These are phyloP conservation scores for Parsonsia alboflavescens DNA, from an alignment of 257 asterid genomes.

Conservation along the genomic window DNA sequence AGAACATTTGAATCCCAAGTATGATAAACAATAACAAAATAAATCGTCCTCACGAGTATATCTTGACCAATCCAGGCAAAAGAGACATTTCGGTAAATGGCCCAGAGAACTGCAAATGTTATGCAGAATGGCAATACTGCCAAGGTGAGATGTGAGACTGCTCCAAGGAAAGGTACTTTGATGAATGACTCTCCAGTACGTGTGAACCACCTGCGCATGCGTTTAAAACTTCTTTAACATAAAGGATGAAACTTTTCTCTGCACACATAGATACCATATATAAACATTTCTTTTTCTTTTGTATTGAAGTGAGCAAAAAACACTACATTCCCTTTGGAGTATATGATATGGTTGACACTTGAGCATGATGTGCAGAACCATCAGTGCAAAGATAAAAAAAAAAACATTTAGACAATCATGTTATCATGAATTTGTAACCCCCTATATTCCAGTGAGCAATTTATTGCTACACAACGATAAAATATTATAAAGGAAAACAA, in stretches of 20 bases:
- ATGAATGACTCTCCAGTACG: constrained; percentile 32
- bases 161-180: constrained; percentile 50
- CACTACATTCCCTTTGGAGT: background rate
- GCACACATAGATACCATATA: background rate
- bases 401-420: background rate
- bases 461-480: background rate
- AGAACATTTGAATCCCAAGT: background rate
- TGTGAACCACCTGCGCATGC: constrained; percentile 42
- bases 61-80: constrained; percentile 97
- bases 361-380: background rate
- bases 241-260: background rate
- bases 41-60: constrained; percentile 56
- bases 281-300: background rate
- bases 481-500: too few species aligned
- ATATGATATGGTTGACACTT: background rate
- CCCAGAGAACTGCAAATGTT: constrained; percentile 83
- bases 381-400: background rate
- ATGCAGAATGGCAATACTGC: constrained; percentile 85
- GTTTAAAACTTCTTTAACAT: constrained; percentile 4
- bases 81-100: constrained; percentile 50
- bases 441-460: background rate
- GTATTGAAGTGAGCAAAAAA: too few species aligned
- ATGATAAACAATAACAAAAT: constrained; percentile 9
- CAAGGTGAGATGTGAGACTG: constrained; percentile 65
- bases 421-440: background rate